Conservation (phyloP, 768 basidiomycete species). For the Melanogaster broomeanus region DNA sequence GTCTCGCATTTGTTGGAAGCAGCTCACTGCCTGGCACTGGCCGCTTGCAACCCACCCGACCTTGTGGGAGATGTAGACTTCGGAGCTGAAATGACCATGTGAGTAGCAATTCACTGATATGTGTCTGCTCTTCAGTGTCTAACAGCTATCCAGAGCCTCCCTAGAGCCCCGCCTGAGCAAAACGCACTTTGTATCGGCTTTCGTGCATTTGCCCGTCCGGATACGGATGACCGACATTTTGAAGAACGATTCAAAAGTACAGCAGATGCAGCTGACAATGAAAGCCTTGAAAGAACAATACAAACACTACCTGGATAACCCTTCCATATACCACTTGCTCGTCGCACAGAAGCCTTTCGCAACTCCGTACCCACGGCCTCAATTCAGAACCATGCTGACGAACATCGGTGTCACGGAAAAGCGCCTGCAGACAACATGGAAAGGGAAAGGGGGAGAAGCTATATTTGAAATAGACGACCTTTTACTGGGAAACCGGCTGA, state of each 20-base stretch:
- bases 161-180: conserved; percentile 1
- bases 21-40: conserved; percentile 11
- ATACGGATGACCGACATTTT: conserved; percentile 4
- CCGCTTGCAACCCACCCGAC: conserved; percentile 6
- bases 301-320: neutral
- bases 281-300: neutral
- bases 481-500: conserved; percentile 3
- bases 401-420: neutral
- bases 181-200: conserved; percentile 3
- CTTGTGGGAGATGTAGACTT: conserved; percentile 3
- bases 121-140: neutral
- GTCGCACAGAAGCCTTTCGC: neutral
- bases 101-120: neutral
- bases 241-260: neutral
- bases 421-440: neutral
- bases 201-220: neutral
- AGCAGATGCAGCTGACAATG: conserved; percentile 1
- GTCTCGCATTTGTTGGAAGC: conserved; percentile 14
- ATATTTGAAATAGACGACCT: conserved; percentile 1
- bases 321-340: conserved; percentile 3
- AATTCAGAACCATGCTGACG: neutral
- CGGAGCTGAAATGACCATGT: conserved; percentile 6
- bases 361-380: neutral
- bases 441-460: neutral
- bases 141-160: neutral